These are phyloP conservation scores for Aphanocladium album DNA, from an alignment of 2,329 filamentous ascomycete genomes.

Conservation along the genomic window DNA sequence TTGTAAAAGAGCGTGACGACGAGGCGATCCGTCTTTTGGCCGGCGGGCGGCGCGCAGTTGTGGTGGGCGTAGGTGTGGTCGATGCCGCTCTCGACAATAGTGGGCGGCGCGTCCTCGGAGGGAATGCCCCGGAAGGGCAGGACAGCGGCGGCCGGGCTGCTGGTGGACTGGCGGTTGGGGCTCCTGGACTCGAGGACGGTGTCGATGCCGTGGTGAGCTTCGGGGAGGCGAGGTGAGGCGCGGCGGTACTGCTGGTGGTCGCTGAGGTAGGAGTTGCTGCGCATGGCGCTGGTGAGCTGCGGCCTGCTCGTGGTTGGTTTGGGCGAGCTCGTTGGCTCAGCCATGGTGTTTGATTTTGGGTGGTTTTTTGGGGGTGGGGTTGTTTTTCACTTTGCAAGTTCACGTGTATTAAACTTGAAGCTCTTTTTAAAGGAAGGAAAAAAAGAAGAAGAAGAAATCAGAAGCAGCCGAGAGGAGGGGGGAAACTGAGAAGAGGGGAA, in stretches of 20 bases:
- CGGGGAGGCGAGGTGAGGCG: constrained; percentile 37
- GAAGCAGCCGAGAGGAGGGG: not conserved
- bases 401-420: not conserved
- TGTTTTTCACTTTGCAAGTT: not conserved
- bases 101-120: constrained; percentile 53
- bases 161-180: constrained; percentile 32
- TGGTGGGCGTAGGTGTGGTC: constrained; percentile 59
- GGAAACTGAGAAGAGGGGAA: constrained; percentile 1
- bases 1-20: constrained; percentile 63
- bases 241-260: constrained; percentile 61
- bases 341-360: not conserved
- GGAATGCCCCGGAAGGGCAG: constrained; percentile 56
- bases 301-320: constrained; percentile 29
- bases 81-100: constrained; percentile 57
- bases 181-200: constrained; percentile 55
- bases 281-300: constrained; percentile 46
- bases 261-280: constrained; percentile 57
- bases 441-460: not conserved
- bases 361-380: not conserved
- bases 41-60: constrained; percentile 52
- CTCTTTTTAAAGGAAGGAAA: not conserved
- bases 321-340: constrained; percentile 3
- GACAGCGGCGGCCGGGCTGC: constrained; percentile 21
- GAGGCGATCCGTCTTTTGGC: constrained; percentile 45
- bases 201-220: constrained; percentile 58